phyloP scores from a whole-genome alignment of 257 asterid species.

The Oldenlandia corymbosa region DNA sequence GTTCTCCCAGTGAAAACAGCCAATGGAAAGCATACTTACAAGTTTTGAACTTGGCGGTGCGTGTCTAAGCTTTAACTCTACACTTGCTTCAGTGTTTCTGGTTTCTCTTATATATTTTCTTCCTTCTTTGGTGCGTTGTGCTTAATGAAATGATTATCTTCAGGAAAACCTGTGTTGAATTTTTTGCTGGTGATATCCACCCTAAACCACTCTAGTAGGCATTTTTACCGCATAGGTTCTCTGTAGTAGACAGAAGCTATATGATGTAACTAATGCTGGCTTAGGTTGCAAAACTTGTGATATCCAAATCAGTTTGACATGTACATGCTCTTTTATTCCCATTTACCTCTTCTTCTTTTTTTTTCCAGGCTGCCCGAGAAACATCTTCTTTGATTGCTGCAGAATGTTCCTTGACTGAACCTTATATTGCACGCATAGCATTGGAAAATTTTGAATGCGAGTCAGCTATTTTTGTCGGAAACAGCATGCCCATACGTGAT shows the following conservation, averaged over 20 bases:
- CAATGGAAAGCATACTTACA: conserved; percentile 46
- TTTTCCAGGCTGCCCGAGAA: conserved; percentile 75
- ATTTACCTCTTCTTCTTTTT: conserved; percentile 12
- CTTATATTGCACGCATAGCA: conserved; percentile 65
- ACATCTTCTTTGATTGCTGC: conserved; percentile 56
- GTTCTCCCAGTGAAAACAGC: conserved; percentile 34
- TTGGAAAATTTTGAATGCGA: conserved; percentile 54
- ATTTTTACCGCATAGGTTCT: no score
- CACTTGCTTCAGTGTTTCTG: no score
- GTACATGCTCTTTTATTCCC: conserved; percentile 10
- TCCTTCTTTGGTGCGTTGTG: background rate
- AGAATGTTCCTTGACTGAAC: conserved; percentile 76
- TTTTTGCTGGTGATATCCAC: background rate
- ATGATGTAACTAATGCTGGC: background rate
- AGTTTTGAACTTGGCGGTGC: conserved; percentile 71
- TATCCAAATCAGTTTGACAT: background rate
- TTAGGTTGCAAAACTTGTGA: background rate
- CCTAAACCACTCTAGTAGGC: no score
- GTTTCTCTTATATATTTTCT: background rate
- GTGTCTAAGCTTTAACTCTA: conserved; percentile 11
- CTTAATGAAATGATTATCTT: background rate
- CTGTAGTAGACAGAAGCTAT: background rate
- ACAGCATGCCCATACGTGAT: conserved; percentile 99
- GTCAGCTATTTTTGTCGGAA: conserved; percentile 83
- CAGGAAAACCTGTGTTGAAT: background rate